A percentile compares a stretch with the other conserved stretches of the same genome.
Evolutionary conservation across 331 rosid genomes (phyloP).

Genomic region (Prunus yedoensis): DNA sequence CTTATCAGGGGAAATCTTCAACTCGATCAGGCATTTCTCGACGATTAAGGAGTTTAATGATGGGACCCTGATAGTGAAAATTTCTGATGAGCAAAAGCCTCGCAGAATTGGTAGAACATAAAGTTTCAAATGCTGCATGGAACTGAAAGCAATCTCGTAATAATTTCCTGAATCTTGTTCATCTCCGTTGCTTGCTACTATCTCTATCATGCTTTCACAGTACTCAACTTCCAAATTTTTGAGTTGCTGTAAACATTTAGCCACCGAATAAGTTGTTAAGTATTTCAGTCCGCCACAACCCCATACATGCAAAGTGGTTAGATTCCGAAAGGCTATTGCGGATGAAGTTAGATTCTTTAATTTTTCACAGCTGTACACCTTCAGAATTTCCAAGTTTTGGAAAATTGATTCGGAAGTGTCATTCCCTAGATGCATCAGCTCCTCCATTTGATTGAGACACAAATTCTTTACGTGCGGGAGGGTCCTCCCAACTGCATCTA

Average conservation of each 20-base stretch:
- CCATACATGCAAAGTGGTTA: fast-evolving
- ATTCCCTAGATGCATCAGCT: background rate
- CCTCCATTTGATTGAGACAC: fast-evolving
- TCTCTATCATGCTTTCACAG: background rate
- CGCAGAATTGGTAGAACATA: background rate
- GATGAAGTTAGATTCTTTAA: background rate
- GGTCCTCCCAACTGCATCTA: background rate
- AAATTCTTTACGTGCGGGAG: background rate
- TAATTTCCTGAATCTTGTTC: background rate
- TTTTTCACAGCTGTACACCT: background rate
- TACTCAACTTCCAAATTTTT: fast-evolving
- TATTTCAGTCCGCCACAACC: background rate
- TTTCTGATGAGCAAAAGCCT: background rate
- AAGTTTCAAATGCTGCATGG: background rate
- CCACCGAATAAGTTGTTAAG: background rate
- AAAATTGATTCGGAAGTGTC: background rate
- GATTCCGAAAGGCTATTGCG: background rate
- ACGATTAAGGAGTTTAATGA: background rate
- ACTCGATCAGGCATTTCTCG: background rate
- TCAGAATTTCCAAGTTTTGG: background rate
- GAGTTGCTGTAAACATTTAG: background rate
- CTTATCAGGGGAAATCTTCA: background rate
- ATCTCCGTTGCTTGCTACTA: background rate
- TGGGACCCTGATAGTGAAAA: background rate
- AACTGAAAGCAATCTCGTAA: background rate